Conservation (phyloP, 352 stramenopile genomes). For the Globisporangium takayamanum region DNA sequence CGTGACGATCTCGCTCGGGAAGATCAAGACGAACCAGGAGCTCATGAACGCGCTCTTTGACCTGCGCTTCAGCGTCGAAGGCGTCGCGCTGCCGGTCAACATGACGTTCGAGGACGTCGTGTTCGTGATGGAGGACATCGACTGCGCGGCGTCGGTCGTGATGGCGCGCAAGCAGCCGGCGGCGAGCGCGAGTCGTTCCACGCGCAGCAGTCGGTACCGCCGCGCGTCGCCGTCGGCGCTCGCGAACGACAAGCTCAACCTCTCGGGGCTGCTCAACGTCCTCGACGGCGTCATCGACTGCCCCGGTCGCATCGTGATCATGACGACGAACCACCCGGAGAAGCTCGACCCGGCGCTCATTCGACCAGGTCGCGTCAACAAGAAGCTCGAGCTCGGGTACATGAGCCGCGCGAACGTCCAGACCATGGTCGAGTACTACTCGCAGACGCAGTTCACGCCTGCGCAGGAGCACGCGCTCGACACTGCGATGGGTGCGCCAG, state of each 20-base stretch:
- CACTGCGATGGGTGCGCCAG: no score
- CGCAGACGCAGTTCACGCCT: no score
- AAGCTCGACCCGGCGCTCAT: slow-evolving; percentile 90
- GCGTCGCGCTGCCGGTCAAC: slow-evolving; percentile 6
- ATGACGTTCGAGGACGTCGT: no score
- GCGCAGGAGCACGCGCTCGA: no score
- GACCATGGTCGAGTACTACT: slow-evolving; percentile 78
- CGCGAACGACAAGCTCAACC: slow-evolving; percentile 56
- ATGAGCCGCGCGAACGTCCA: slow-evolving; percentile 40
- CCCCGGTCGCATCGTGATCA: slow-evolving; percentile 87
- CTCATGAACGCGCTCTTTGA: slow-evolving; percentile 52
- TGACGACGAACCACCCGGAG: slow-evolving; percentile 92
- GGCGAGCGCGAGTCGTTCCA: no score
- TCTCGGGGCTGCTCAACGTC: slow-evolving; percentile 85
- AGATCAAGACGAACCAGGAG: slow-evolving; percentile 58
- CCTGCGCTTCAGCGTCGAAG: slow-evolving; percentile 25
- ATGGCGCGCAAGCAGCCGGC: no score
- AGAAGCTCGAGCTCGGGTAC: slow-evolving; percentile 69
- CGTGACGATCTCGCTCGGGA: slow-evolving; percentile 40
- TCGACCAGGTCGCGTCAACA: slow-evolving; percentile 86
- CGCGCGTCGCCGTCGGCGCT: slow-evolving; percentile 2
- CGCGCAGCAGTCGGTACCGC: background rate
- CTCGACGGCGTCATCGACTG: slow-evolving; percentile 89
- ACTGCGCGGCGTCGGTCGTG: no score
- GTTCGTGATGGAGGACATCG: no score